Evolutionary conservation across 169 alveolate genomes (phyloP).

Genomic region (Cardiosporidium cionae): DNA sequence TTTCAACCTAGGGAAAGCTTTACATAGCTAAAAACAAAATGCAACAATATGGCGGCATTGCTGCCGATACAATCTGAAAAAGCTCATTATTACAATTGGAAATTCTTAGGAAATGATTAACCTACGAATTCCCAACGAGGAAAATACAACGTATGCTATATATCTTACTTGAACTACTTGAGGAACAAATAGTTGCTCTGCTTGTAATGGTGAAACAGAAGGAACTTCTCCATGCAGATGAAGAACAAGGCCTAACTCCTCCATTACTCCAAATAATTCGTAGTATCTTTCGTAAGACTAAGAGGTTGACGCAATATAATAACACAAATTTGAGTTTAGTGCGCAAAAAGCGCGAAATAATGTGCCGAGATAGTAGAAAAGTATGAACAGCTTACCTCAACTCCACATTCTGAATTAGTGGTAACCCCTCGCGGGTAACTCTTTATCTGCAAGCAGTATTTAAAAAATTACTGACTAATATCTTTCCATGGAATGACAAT

Average conservation of each 20-base stretch:
- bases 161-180: constrained; percentile 24
- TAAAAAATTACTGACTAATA: not conserved
- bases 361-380: not conserved
- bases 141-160: no score
- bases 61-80: no score
- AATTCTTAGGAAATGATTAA: no score
- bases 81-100: no score
- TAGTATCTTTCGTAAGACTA: constrained; percentile 19
- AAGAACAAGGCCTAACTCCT: constrained; percentile 23
- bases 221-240: constrained; percentile 41
- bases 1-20: constrained; percentile 22
- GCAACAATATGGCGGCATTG: no score
- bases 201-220: constrained; percentile 22
- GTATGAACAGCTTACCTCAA: constrained; percentile 21
- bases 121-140: no score
- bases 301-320: not conserved
- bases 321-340: not conserved
- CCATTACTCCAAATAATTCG: constrained; percentile 17
- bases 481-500: no score
- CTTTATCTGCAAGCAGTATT: constrained; percentile 14
- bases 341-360: not conserved
- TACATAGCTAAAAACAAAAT: constrained; percentile 13
- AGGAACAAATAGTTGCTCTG: constrained; percentile 34
- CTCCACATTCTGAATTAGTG: constrained; percentile 35
- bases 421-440: constrained; percentile 44